Evolutionary conservation across 2,329 filamentous ascomycete species (phyloP).

Genomic region (Colletotrichum endophyticum): DNA sequence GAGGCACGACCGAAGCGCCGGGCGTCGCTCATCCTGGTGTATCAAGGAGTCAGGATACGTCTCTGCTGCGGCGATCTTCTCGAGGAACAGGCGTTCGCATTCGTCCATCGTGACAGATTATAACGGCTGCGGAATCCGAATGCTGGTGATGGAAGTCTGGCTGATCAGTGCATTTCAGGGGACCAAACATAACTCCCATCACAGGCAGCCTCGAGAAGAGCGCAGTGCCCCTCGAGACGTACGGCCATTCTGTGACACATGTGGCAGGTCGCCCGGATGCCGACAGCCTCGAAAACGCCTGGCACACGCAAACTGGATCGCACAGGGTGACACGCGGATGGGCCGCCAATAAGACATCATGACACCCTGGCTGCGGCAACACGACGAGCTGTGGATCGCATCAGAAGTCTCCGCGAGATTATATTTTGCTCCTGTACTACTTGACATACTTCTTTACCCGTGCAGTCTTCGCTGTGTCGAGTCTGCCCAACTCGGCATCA

Average conservation of each 20-base stretch:
- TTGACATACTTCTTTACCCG: not conserved
- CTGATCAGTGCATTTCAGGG: not conserved
- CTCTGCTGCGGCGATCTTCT: not conserved
- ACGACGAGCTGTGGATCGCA: not conserved
- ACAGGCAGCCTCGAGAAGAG: not conserved
- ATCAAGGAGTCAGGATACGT: conserved; percentile 5
- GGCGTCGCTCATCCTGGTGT: not conserved
- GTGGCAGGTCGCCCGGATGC: not conserved
- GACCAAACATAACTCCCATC: not conserved
- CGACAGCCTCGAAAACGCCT: not conserved
- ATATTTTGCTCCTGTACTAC: not conserved
- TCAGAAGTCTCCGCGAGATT: not conserved
- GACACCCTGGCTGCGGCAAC: not conserved
- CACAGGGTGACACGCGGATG: not conserved
- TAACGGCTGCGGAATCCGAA: not conserved
- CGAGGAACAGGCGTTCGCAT: not conserved
- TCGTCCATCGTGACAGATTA: not conserved
- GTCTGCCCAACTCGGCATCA: not conserved
- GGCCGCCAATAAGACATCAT: not conserved
- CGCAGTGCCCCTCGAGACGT: not conserved
- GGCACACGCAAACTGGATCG: not conserved
- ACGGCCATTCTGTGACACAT: not conserved
- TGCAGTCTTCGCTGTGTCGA: conserved; percentile 5
- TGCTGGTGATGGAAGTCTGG: not conserved
- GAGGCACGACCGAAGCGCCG: not conserved